phyloP scores from a whole-genome alignment of 768 basidiomycete genomes.

The Suillus ampliporus region DNA sequence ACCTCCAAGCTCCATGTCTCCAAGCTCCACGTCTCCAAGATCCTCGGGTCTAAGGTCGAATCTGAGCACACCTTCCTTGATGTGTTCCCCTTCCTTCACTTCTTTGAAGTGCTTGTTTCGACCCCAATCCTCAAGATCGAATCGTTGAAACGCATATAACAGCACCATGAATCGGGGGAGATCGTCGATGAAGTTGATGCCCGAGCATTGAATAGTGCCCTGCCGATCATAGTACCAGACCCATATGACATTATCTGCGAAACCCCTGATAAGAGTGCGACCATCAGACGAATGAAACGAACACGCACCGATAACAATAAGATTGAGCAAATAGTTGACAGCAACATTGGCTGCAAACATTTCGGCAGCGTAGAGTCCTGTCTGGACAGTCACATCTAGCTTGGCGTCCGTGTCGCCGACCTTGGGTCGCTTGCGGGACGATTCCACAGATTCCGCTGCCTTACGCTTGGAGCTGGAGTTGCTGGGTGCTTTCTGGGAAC shows the following conservation, averaged over 20 bases:
- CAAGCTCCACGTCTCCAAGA: too few species aligned
- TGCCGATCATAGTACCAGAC: conserved; percentile 10
- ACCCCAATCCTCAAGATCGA: conserved; percentile 1
- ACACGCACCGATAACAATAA: conserved; percentile 6
- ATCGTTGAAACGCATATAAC: neutral
- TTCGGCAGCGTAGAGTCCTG: neutral
- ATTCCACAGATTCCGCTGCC: too few species aligned
- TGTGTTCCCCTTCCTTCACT: too few species aligned
- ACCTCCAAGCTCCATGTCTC: too few species aligned
- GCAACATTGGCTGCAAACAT: conserved; percentile 6
- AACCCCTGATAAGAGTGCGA: neutral
- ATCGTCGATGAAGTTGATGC: conserved; percentile 5
- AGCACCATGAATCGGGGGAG: conserved; percentile 11
- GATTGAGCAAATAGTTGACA: neutral
- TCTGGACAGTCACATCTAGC: too few species aligned
- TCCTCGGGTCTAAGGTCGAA: too few species aligned
- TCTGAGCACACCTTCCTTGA: neutral
- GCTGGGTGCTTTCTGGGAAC: too few species aligned
- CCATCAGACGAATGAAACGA: neutral
- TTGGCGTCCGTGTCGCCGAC: too few species aligned
- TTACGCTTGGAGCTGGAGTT: too few species aligned
- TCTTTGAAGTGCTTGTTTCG: neutral
- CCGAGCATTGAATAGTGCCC: neutral
- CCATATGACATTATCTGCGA: conserved; percentile 2
- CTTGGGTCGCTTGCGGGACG: too few species aligned